phyloP scores from a whole-genome alignment of 2,329 filamentous ascomycete genomes.

The Diplodia intermedia region DNA sequence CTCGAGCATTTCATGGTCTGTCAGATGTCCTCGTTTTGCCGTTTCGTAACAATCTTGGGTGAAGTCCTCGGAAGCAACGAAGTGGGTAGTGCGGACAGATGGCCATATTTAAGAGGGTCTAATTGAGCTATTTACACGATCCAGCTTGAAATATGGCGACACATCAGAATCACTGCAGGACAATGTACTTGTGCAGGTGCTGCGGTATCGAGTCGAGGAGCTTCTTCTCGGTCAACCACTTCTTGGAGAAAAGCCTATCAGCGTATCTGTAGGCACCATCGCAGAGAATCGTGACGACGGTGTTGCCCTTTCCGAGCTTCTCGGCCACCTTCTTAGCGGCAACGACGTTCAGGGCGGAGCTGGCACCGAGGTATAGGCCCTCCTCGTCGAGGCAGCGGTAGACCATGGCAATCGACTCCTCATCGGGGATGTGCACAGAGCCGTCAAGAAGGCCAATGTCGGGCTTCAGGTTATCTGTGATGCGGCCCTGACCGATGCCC shows the following conservation, averaged over 20 bases:
- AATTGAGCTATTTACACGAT: slow-evolving; percentile 23
- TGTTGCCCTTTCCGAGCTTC: slow-evolving; percentile 86
- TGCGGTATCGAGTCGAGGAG: slow-evolving; percentile 81
- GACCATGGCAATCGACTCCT: slow-evolving; percentile 97
- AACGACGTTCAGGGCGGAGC: slow-evolving; percentile 91
- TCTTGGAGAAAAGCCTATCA: slow-evolving; percentile 87
- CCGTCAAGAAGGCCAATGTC: slow-evolving; percentile 87
- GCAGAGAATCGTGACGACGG: slow-evolving; percentile 90
- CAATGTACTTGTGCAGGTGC: slow-evolving; percentile 91
- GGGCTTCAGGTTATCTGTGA: slow-evolving; percentile 91
- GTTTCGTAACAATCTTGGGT: too few relatives aligned
- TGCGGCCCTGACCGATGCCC: slow-evolving; percentile 93
- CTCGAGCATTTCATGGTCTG: too few relatives aligned
- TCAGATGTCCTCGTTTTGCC: too few relatives aligned
- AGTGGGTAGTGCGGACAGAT: neutral
- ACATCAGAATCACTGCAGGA: slow-evolving; percentile 58
- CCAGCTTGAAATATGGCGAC: neutral
- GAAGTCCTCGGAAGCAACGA: too few relatives aligned
- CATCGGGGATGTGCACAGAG: slow-evolving; percentile 82
- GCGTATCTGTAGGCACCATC: slow-evolving; percentile 98
- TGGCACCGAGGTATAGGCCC: slow-evolving; percentile 92
- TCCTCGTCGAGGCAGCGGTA: slow-evolving; percentile 96
- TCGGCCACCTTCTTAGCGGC: slow-evolving; percentile 93
- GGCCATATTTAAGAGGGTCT: neutral
- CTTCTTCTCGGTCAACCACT: slow-evolving; percentile 88